Conservation (phyloP, 495 filamentous ascomycete genomes). For the Schizothecium vesticola region DNA sequence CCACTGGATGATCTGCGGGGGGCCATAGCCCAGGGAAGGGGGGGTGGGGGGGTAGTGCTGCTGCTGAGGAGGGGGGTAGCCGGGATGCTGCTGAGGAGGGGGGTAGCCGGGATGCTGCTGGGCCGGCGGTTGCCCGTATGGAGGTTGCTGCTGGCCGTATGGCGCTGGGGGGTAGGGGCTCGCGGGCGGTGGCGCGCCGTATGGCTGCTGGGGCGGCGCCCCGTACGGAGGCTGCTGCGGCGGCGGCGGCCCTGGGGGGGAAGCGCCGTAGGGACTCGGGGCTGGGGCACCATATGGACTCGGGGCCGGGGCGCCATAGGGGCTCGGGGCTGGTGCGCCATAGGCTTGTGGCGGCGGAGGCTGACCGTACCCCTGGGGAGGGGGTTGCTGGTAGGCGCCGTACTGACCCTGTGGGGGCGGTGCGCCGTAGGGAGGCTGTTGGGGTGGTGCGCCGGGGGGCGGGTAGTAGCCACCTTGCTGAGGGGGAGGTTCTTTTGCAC, state of each 20-base stretch:
- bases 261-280: not conserved
- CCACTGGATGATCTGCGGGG: constrained; percentile 56
- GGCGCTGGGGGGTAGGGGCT: not conserved
- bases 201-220: constrained; percentile 1
- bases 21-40: constrained; percentile 58
- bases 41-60: constrained; percentile 43
- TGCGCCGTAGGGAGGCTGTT: constrained; percentile 22
- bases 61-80: constrained; percentile 5
- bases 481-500: constrained; percentile 25
- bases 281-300: constrained; percentile 6
- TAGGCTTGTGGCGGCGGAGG: constrained; percentile 12
- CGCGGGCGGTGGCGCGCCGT: constrained; percentile 4
- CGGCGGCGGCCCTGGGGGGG: not conserved
- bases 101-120: constrained; percentile 1
- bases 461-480: constrained; percentile 27
- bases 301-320: not conserved
- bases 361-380: constrained; percentile 10
- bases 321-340: constrained; percentile 1
- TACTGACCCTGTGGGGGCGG: constrained; percentile 15
- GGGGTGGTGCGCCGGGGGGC: constrained; percentile 20
- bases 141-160: constrained; percentile 1
- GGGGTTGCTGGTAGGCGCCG: constrained; percentile 6
- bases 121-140: not conserved
- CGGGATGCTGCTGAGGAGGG: constrained; percentile 13
- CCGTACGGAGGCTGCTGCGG: constrained; percentile 12